A percentile compares a stretch with the other conserved stretches of the same genome.
Evolutionary conservation across 306 rosid genomes (phyloP).

Genomic region (Rosa persica): DNA sequence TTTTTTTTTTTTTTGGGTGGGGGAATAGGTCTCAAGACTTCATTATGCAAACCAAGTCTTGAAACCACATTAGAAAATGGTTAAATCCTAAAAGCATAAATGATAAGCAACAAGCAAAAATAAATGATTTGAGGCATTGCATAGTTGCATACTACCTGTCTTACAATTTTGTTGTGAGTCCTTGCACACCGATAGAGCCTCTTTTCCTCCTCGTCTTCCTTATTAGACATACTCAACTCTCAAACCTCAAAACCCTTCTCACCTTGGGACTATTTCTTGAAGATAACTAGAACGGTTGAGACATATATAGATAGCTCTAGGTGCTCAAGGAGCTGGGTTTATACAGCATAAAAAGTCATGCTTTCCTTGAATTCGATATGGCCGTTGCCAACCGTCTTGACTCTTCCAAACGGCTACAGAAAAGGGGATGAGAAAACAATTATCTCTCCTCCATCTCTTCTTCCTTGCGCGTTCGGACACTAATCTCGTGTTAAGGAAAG

Average conservation of each 20-base stretch:
- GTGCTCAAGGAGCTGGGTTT: neutral
- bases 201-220: slow-evolving; percentile 34
- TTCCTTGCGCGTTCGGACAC: neutral
- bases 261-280: neutral
- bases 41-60: neutral
- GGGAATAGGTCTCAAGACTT: neutral
- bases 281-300: neutral
- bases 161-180: slow-evolving; percentile 32
- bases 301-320: slow-evolving; percentile 1
- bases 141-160: slow-evolving; percentile 30
- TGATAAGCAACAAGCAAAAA: neutral
- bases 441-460: neutral
- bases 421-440: neutral
- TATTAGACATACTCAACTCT: slow-evolving; percentile 27
- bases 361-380: neutral
- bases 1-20: too few relatives aligned
- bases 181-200: slow-evolving; percentile 34
- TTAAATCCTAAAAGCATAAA: neutral
- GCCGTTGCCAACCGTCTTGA: neutral
- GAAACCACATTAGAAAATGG: neutral
- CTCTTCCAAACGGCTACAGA: neutral
- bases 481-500: slow-evolving; percentile 22
- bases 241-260: neutral
- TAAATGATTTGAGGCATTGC: neutral
- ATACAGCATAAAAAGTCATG: slow-evolving; percentile 20